phyloP scores from a whole-genome alignment of 352 stramenopile genomes.

The Globisporangium megalacanthum region DNA sequence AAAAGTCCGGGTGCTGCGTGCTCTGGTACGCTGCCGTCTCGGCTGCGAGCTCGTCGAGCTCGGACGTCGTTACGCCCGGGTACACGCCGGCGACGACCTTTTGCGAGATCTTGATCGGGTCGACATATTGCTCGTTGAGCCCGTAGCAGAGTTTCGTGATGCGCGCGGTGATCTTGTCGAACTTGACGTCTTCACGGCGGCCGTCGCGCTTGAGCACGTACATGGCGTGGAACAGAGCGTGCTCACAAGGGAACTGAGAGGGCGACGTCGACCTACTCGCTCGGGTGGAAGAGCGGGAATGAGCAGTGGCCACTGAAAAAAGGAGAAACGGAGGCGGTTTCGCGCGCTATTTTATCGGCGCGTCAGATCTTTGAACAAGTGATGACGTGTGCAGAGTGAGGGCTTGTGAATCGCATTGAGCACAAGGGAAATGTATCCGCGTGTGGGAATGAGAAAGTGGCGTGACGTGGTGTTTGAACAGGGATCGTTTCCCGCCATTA shows the following conservation, averaged over 20 bases:
- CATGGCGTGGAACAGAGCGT: conserved; percentile 68
- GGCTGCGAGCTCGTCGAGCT: conserved; percentile 98
- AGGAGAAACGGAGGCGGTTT: neutral
- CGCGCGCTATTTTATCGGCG: neutral
- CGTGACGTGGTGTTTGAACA: neutral
- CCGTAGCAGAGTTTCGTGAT: conserved; percentile 99
- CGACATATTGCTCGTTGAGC: conserved; percentile 95
- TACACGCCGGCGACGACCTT: conserved; percentile 99
- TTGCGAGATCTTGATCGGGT: conserved; percentile 96
- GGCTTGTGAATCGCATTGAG: too few relatives aligned
- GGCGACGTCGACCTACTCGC: neutral
- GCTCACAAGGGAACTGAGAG: neutral
- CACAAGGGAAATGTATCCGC: too few relatives aligned
- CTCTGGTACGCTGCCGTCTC: conserved; percentile 96
- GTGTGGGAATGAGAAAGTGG: neutral
- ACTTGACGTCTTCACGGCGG: conserved; percentile 92
- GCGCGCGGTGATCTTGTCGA: conserved; percentile 98
- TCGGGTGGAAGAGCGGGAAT: neutral
- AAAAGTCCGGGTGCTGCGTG: conserved; percentile 99
- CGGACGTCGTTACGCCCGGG: conserved; percentile 96
- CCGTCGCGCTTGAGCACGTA: conserved; percentile 95
- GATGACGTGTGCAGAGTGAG: too few relatives aligned
- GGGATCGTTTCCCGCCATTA: neutral
- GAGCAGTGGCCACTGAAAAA: neutral
- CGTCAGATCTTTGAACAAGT: neutral